Base-by-base conservation (phyloP, 2,329 filamentous ascomycete genomes). In the Pezicula rhizophila region DNA sequence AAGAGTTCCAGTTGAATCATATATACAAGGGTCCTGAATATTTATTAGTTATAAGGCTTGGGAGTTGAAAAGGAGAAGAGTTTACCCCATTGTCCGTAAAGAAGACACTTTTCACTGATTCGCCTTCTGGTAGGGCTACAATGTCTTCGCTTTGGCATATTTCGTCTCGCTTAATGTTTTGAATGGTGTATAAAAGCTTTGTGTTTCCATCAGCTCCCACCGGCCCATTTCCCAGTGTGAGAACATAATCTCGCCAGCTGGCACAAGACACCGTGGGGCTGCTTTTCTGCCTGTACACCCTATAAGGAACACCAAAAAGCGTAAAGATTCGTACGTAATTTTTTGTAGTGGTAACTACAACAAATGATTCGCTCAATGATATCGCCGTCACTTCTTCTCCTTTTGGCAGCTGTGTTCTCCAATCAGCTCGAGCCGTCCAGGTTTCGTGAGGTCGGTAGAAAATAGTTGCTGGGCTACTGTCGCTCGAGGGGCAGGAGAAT, bases 361-460 rank as follows among this genome's bases (percentile, higher is more conserved):
- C 78, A 62, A 95, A 97, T 0, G 88, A 91, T 40, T 93, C 87
- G 64, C 89, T 95, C 12, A 99, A 76, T 0, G 93, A 92, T 72
- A 99, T 89, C 51, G 92, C 88, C 57, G 84, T 84, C 2, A 96
- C 81, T 10, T 84, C 78, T 68, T 99, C 93, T n/a, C 89, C 89
- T 28, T 79, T 78, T 0, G 93, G 93, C n/a, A 99, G 70, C 55
- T 86, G 77, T 0, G 87, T 96, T 44, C 89, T 83, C 90, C 92
- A 97, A 68, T 99, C 93, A 17, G 82, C 80, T 45, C 93, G 79
- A 44, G 88, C 79, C 2, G 91, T 96, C 93, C 93, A 99, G 1
- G 89, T 95, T 70, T 99, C 92, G 64, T 99, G 93, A 0, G 95
- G 93, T 6, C 93, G 82, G 68, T 97, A 99, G 68, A 96, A 96